Conservation (phyloP, 225 moss, liverwort and hornwort species). For the Pleurozium schreberi region DNA sequence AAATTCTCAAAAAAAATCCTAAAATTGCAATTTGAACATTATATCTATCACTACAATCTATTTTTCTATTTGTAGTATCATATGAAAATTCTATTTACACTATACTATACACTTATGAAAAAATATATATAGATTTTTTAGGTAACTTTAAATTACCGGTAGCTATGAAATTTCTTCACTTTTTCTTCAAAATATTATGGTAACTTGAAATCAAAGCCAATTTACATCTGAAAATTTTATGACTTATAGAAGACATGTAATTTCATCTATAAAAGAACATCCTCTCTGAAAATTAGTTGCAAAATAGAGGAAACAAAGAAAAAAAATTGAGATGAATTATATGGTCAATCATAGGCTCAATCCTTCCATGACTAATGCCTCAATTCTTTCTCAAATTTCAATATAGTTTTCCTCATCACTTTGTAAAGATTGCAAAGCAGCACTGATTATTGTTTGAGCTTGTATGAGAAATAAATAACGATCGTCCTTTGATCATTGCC, state of each 20-base stretch:
- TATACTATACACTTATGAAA: neutral
- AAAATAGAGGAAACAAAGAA: neutral
- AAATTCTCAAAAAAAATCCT: neutral
- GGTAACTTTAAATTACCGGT: neutral
- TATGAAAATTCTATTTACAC: neutral
- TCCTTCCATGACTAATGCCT: neutral
- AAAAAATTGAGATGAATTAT: neutral
- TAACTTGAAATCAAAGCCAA: neutral
- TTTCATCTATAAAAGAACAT: neutral
- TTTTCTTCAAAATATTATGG: too few species aligned
- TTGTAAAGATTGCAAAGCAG: neutral
- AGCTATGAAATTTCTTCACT: too few species aligned
- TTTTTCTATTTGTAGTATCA: neutral
- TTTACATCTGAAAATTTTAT: too few species aligned
- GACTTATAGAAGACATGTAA: too few species aligned
- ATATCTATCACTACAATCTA: accelerated
- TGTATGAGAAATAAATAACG: neutral
- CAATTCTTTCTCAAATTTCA: neutral
- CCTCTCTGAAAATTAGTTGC: neutral
- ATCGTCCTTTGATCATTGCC: neutral
- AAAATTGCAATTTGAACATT: neutral
- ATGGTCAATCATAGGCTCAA: neutral
- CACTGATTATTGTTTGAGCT: neutral
- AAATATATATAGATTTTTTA: neutral
- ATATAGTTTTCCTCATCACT: neutral